Percentiles rank a stretch among this genome's conserved stretches.
Evolutionary conservation across 108 stramenopile species (phyloP).

Genomic region (Epipyxis sp.): DNA sequence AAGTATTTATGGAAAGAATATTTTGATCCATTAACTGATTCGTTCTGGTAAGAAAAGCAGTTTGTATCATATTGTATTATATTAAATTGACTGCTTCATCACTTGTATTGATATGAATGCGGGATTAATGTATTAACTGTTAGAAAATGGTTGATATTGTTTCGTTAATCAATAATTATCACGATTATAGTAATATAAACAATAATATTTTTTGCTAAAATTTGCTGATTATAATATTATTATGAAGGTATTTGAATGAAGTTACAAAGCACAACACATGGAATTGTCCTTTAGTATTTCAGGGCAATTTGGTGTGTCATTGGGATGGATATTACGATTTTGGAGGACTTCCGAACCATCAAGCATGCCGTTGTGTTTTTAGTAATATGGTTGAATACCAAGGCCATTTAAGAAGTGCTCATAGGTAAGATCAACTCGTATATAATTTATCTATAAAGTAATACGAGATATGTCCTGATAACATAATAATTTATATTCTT

Average conservation of each 20-base stretch:
- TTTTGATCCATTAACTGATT: conserved; percentile 44
- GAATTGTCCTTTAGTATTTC: conserved; percentile 1
- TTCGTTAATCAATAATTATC: conserved; percentile 36
- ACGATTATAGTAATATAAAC: conserved; percentile 34
- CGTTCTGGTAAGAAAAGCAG: conserved; percentile 52
- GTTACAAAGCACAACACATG: conserved; percentile 22
- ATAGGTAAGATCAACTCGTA: too few relatives aligned
- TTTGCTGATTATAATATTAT: neutral
- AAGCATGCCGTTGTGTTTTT: conserved; percentile 18
- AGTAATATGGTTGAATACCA: conserved; percentile 40
- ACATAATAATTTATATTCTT: too few relatives aligned
- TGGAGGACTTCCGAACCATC: neutral
- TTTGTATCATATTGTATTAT: conserved; percentile 35
- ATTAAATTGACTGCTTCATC: conserved; percentile 37
- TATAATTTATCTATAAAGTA: too few relatives aligned
- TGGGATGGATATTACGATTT: conserved; percentile 23
- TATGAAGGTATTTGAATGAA: too few relatives aligned
- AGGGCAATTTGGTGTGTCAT: neutral
- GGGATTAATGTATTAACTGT: conserved; percentile 42
- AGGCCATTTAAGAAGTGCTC: conserved; percentile 41
- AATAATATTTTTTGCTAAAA: neutral
- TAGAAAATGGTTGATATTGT: conserved; percentile 37
- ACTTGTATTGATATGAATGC: conserved; percentile 39
- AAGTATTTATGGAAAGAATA: conserved; percentile 38
- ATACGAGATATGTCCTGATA: too few relatives aligned